Conservation (phyloP, 768 basidiomycete genomes). For the Suillus fuscotomentosus region DNA sequence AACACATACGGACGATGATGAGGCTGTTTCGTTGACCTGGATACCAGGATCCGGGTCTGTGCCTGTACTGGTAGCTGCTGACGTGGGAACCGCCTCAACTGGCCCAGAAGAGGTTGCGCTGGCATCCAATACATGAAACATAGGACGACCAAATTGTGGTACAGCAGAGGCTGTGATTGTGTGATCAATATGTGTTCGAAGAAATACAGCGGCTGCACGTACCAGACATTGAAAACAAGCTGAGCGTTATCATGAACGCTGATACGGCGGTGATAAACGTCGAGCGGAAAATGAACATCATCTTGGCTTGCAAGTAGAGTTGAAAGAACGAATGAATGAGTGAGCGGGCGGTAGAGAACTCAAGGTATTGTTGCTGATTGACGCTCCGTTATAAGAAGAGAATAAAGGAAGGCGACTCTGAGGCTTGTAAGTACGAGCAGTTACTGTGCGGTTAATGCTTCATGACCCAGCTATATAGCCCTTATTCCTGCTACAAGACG, state of each 20-base stretch:
- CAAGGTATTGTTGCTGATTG: background rate
- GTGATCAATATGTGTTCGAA: too few relatives aligned
- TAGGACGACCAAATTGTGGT: conserved; percentile 20
- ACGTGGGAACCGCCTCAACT: background rate
- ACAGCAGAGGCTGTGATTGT: conserved; percentile 12
- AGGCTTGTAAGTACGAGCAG: conserved; percentile 13
- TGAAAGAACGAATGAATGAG: background rate
- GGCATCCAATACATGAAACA: conserved; percentile 13
- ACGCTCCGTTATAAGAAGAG: conserved; percentile 1
- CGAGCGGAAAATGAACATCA: conserved; percentile 24
- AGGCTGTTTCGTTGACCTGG: background rate
- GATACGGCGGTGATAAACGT: conserved; percentile 12
- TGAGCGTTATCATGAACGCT: conserved; percentile 12
- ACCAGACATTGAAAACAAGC: conserved; percentile 15
- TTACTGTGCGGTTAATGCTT: background rate
- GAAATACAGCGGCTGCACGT: background rate
- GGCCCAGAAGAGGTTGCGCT: background rate
- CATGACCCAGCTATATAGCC: background rate
- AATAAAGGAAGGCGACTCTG: background rate
- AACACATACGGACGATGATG: background rate
- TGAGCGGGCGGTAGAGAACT: background rate
- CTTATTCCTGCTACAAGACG: conserved; percentile 1
- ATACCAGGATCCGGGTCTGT: background rate
- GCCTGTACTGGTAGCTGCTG: background rate
- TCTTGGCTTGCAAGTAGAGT: conserved; percentile 8